Evolutionary conservation across 805 yeast genomes (phyloP), one percentile per base, ranked within the genome.

Genomic region (Zygosaccharomyces pseudorouxii): DNA sequence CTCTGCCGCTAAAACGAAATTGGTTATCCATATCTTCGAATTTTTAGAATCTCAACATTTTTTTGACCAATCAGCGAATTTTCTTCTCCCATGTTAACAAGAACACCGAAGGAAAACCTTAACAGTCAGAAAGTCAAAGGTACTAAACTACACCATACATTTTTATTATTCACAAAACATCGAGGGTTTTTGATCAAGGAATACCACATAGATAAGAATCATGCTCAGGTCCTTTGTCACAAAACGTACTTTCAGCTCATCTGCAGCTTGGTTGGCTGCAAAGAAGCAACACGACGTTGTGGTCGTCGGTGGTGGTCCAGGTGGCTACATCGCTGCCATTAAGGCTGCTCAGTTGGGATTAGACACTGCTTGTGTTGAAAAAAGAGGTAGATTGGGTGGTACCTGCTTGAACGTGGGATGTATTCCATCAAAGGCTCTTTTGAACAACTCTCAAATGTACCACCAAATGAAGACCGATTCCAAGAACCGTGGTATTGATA

Each of bases 381-480:
- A 89, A 75, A 85, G 99, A 72, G 99, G 99, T 40, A 73, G 81
- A 39, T 79, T 95, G 55, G 99, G 99, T 55, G 99, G 99, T 64
- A 93, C 99, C 48, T 93, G 99, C 81, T 76, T 95, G 63, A 93
- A 93, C 71, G 98, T 93, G 47, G 99, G 99, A 43, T 93, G 99
- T 79, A 93, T 93, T 64, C 99, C 99, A 51, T 93, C 99, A 56
- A 93, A 93, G 73, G 87, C 99, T 5, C 72, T 93, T 51, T 76
- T 93, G 63, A 92, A 93, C 82, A 93, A 93, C 78, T 86, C 98
- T 14, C 96, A 89, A 52, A 70, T 92, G 58, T 92, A 79, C 76
- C 98, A 93, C 71, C 85, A 83, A 69, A 86, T 93, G 71, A 76
- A 81, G 70, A 84, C 81, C 64, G 99, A 93, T 66, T 76, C 97